Evolutionary conservation across 2,329 filamentous ascomycete genomes (phyloP), one percentile per base, ranked within the genome.

Genomic region (Daldinia sp.): DNA sequence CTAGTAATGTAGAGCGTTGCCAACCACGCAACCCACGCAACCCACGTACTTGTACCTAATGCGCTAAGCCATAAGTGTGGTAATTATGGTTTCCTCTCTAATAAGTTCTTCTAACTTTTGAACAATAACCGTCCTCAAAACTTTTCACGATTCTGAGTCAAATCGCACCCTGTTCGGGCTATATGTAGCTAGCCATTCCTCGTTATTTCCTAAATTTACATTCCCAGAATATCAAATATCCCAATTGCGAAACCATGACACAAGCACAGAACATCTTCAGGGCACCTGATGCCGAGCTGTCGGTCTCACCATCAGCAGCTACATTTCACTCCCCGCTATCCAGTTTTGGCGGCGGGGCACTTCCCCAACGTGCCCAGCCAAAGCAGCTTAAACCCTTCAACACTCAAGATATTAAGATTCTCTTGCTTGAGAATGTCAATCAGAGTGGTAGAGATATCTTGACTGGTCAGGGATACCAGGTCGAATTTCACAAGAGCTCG

Each of bases 351-450:
- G 81, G 41, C 46, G 46, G 46, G 82, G 83, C 78, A 83, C 54
- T 79, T 74, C 23, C 66, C 66, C 82, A 81, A 73, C 80, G 79
- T 44, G 79, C 80, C 39, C 81, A 83, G 48, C 78, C 84, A 9
- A 98, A 97, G 82, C 91, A 91, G 74, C 84, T 99, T 74, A 98
- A 98, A 84, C 96, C 96, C 15, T 99, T 99, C 83, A 91, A 95
- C 78, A 96, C 94, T 23, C 90, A 95, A 78, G 95, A 98, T 78
- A 94, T 99, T 83, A 98, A 98, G 84, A 97, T 99, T 63, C 83
- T 99, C 64, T 87, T 99, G 18, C 85, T 99, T 35, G 96, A 99
- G 80, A 99, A 98, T 82, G 93, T 99, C 78, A 99, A 99, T 80
- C 85, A 93, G 81, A 93, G 93, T 26, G 96, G 96, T 13, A 88